phyloP scores from a whole-genome alignment of 805 yeast species.

The Ogataea parapolymorpha region DNA sequence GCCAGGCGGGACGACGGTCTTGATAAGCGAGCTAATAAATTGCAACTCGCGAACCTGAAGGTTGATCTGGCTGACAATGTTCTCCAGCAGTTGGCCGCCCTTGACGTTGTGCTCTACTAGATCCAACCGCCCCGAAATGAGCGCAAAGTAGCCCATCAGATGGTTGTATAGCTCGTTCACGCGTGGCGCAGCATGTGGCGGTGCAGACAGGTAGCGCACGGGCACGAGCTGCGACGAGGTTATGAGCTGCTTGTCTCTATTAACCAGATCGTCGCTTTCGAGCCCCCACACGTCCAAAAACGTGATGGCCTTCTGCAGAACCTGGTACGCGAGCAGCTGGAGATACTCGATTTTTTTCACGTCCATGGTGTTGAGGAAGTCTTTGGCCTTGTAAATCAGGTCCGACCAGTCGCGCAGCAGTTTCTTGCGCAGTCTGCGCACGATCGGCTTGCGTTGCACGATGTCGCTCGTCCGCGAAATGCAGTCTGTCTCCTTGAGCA shows the following conservation, averaged over 20 bases:
- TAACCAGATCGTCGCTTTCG: conserved; percentile 48
- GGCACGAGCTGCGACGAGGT: conserved; percentile 12
- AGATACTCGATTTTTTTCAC: conserved; percentile 57
- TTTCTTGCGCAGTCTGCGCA: conserved; percentile 63
- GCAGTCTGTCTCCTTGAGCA: conserved; percentile 67
- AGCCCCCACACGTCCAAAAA: conserved; percentile 72
- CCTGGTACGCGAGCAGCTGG: conserved; percentile 63
- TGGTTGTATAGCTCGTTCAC: conserved; percentile 62
- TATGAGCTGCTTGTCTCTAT: conserved; percentile 4
- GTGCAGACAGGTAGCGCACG: conserved; percentile 44
- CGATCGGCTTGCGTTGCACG: conserved; percentile 58
- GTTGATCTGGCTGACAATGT: conserved; percentile 65
- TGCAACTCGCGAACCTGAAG: conserved; percentile 57
- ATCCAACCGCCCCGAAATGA: conserved; percentile 74
- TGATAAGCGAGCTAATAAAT: conserved; percentile 23
- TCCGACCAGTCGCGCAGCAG: conserved; percentile 79
- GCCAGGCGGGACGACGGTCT: conserved; percentile 20
- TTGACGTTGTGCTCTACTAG: conserved; percentile 68
- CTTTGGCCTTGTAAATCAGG: conserved; percentile 71
- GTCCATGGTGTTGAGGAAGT: conserved; percentile 62
- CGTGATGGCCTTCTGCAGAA: conserved; percentile 57
- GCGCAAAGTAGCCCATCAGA: conserved; percentile 56
- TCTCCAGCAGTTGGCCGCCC: conserved; percentile 67
- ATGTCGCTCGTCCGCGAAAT: conserved; percentile 70
- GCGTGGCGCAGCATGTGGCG: conserved; percentile 64